Base-by-base conservation (phyloP, 1,139 yeast species). In the Kodamaea ohmeri region DNA sequence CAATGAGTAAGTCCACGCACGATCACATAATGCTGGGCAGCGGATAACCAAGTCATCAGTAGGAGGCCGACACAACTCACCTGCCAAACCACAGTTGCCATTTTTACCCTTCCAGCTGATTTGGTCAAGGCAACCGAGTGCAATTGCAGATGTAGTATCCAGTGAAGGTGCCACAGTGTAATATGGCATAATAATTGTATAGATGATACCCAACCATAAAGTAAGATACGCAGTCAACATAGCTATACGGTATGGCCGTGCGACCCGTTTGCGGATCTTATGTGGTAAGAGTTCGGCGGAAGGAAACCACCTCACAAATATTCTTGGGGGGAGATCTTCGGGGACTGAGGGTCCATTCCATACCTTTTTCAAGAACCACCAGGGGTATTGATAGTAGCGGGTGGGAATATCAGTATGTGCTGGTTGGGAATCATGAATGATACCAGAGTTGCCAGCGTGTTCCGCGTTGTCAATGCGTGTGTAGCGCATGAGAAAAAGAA, bases 21-120 rank as follows among this genome's bases (percentile, higher is more conserved):
- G 65, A 47, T 81, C 87, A 61, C 97, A 90, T 27, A 89, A 67
- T 0, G 97, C 95, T 0, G 97, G 96, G 59, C 97, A 90, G 48
- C 89, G 69, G 51, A 90, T 73, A 8, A 74, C 59, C 15, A 83
- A 67, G 31, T 80, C 53, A 9, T 55, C 57, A 2, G 53, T 55
- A 7, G 63, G 54, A 1, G 61, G 56, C 1, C 78, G 76, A 60
- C 97, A 90, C 6, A 63, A 49, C 15, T 65, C 60, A 1, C 82
- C 96, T 49, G 83, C 66, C 6, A 83, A 49, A 0, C 97, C 97
- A 66, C 97, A 90, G 1, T 66, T 72, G 3, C 76, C 80, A 52
- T 86, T 84, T 43, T 77, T 79, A 0, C 96, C 96, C 32, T 55
- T 61, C 96, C 96, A 88, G 32, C 51, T 52, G 17, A 52, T 48